These are phyloP conservation scores for Vaccinium vitisidaea DNA, from an alignment of 148 eudicot species.

Conservation along the genomic window DNA sequence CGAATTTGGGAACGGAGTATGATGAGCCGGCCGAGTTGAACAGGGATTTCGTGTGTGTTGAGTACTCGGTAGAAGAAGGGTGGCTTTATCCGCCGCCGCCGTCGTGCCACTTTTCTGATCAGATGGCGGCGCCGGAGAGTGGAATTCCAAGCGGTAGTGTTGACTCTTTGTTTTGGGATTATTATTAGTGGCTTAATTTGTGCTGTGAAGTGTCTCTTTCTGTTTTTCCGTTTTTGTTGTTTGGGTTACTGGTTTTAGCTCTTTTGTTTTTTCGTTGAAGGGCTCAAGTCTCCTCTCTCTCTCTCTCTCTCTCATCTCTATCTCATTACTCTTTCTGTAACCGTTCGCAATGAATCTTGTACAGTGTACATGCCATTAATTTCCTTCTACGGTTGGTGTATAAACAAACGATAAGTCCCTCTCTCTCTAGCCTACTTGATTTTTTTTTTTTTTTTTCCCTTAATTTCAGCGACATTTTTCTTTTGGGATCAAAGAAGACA, in stretches of 20 bases:
- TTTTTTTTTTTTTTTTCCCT: no score
- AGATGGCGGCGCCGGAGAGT: not conserved
- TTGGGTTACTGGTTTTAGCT: not conserved
- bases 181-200: not conserved
- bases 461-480: no score
- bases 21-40: not conserved
- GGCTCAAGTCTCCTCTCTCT: not conserved
- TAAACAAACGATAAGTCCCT: not conserved
- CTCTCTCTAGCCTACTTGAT: no score
- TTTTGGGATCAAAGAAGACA: no score
- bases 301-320: not conserved
- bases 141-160: not conserved
- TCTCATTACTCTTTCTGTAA: not conserved
- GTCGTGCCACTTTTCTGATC: not conserved
- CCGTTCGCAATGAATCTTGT: not conserved
- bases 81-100: not conserved
- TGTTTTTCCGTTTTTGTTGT: not conserved
- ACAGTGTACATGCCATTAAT: not conserved
- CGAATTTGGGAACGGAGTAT: not conserved
- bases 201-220: not conserved
- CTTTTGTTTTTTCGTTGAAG: not conserved
- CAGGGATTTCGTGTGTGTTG: not conserved
- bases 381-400: not conserved
- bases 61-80: constrained; percentile 1
- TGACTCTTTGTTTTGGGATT: not conserved